Conservation (phyloP, 1,284 basidiomycete species). For the Trametes versicolor region DNA sequence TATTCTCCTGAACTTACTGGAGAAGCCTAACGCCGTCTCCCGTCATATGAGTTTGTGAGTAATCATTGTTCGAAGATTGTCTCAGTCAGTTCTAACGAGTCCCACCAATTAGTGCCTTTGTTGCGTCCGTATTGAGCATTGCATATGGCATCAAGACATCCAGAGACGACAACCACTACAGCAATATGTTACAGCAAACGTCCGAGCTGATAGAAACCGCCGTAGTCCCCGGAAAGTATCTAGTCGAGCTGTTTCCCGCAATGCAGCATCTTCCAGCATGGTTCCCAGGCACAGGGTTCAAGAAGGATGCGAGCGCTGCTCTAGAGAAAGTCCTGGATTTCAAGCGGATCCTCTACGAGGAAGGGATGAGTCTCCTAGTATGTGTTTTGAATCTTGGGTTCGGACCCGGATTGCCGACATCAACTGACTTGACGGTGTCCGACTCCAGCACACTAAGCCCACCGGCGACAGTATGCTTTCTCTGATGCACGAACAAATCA, state of each 20-base stretch:
- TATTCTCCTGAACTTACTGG: constrained; percentile 12
- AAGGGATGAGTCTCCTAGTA: constrained; percentile 14
- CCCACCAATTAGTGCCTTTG: constrained; percentile 7
- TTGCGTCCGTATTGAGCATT: constrained; percentile 18
- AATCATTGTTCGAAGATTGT: neutral
- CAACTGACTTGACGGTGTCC: too few species aligned
- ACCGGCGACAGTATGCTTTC: neutral
- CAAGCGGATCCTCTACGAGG: neutral
- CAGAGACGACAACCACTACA: constrained; percentile 8
- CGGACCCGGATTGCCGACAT: too few species aligned
- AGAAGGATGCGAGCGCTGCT: neutral
- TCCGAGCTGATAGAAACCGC: constrained; percentile 5
- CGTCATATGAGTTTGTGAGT: constrained; percentile 22
- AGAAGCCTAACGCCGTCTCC: neutral
- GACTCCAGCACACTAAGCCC: neutral
- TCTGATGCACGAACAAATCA: neutral
- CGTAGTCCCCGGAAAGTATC: constrained; percentile 17
- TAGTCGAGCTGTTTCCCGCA: constrained; percentile 10
- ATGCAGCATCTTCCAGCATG: constrained; percentile 16
- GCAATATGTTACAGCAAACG: constrained; percentile 10
- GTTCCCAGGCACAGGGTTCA: constrained; percentile 17
- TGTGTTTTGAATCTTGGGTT: too few species aligned
- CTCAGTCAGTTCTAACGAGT: neutral
- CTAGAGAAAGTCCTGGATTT: neutral
- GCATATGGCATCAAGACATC: constrained; percentile 22